Conservation (phyloP, 2,329 filamentous ascomycete genomes). For the Xylariaceae sp. region DNA sequence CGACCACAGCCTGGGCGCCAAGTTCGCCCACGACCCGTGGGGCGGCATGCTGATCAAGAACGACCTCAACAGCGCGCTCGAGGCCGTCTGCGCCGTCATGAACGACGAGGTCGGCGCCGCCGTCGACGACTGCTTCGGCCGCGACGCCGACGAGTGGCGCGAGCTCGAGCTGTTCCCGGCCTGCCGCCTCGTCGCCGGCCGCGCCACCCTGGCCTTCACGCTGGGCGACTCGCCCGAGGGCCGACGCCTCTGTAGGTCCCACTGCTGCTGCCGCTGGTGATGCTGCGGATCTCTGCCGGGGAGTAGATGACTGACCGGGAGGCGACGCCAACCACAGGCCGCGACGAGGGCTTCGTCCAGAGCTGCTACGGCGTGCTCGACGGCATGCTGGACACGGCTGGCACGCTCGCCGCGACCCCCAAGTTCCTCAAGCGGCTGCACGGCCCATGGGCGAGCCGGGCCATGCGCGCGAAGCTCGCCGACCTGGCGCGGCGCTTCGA, state of each 20-base stretch:
- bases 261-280: neutral
- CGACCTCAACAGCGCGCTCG: slow-evolving; percentile 28
- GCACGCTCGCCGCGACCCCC: slow-evolving; percentile 23
- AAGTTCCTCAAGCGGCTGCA: slow-evolving; percentile 24
- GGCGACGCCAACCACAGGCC: slow-evolving; percentile 13
- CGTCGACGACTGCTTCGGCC: slow-evolving; percentile 29
- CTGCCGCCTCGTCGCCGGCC: slow-evolving; percentile 23
- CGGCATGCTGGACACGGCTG: slow-evolving; percentile 25
- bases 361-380: slow-evolving; percentile 23
- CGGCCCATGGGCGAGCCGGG: slow-evolving; percentile 19
- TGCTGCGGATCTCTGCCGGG: neutral
- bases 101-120: slow-evolving; percentile 27
- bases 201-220: slow-evolving; percentile 15
- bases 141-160: slow-evolving; percentile 26
- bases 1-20: slow-evolving; percentile 28
- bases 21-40: slow-evolving; percentile 16
- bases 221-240: slow-evolving; percentile 19
- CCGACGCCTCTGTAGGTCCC: slow-evolving; percentile 22
- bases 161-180: slow-evolving; percentile 23
- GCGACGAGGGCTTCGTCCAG: slow-evolving; percentile 27
- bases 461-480: slow-evolving; percentile 13
- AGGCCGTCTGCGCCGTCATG: slow-evolving; percentile 26
- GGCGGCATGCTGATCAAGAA: slow-evolving; percentile 26
- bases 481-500: slow-evolving; percentile 21
- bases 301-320: too few species aligned